Evolutionary conservation across 495 filamentous ascomycete genomes (phyloP).

Genomic region (Darksidea phi): DNA sequence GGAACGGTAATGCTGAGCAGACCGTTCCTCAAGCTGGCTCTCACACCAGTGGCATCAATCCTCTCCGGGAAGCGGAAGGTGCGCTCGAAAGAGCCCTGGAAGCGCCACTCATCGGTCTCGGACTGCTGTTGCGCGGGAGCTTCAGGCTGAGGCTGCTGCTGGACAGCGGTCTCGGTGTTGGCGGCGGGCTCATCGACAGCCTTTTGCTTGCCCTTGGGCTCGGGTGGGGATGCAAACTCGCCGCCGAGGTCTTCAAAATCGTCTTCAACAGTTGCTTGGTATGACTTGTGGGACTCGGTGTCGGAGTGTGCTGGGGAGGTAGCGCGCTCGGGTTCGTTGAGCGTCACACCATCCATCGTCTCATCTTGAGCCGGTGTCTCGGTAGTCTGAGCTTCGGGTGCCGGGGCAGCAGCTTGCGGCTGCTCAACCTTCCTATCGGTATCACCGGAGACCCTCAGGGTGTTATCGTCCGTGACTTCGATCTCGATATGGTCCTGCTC

Average conservation of each 20-base stretch:
- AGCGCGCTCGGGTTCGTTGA: slow-evolving; percentile 6
- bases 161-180: slow-evolving; percentile 7
- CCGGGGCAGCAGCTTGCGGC: slow-evolving; percentile 2
- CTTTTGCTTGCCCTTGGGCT: slow-evolving; percentile 33
- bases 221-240: slow-evolving; percentile 11
- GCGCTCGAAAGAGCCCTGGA: slow-evolving; percentile 73
- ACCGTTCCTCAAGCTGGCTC: slow-evolving; percentile 70
- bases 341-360: slow-evolving; percentile 23
- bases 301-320: slow-evolving; percentile 5
- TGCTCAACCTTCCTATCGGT: slow-evolving; percentile 13
- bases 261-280: slow-evolving; percentile 38
- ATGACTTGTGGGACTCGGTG: slow-evolving; percentile 23
- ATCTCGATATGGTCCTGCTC: slow-evolving; percentile 31
- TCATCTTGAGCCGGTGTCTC: slow-evolving; percentile 50
- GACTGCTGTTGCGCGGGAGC: slow-evolving; percentile 41
- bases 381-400: slow-evolving; percentile 49
- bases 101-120: slow-evolving; percentile 67
- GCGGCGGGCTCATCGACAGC: slow-evolving; percentile 4
- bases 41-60: slow-evolving; percentile 75
- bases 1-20: slow-evolving; percentile 70
- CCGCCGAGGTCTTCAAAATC: slow-evolving; percentile 32
- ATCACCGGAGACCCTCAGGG: slow-evolving; percentile 26
- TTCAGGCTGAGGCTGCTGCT: slow-evolving; percentile 11
- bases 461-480: slow-evolving; percentile 34
- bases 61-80: slow-evolving; percentile 72